phyloP scores from a whole-genome alignment of 192 early-diverging fungal genomes.

The Backusella tuberculispora region DNA sequence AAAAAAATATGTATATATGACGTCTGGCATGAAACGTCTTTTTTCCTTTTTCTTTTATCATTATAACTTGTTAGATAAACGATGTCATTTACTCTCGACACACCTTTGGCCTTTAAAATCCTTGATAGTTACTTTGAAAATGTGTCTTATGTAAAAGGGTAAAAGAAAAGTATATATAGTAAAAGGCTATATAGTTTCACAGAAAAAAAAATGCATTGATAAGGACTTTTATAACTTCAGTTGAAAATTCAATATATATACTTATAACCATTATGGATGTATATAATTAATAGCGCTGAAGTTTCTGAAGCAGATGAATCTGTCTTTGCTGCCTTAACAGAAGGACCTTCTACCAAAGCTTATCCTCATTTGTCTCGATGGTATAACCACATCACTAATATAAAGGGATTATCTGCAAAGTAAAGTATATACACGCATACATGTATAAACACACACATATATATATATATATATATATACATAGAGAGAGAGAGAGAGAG shows the following conservation, averaged over 20 bases:
- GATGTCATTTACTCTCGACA: not conserved
- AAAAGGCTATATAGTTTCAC: not conserved
- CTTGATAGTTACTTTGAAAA: not conserved
- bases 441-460: too few relatives aligned
- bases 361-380: constrained; percentile 93
- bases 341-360: constrained; percentile 69
- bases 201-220: not conserved
- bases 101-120: not conserved
- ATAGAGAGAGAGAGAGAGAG: too few relatives aligned
- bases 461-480: too few relatives aligned
- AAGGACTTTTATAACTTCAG: not conserved
- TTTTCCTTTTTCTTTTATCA: not conserved
- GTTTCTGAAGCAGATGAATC: constrained; percentile 85
- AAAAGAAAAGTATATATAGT: not conserved
- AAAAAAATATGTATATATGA: too few relatives aligned
- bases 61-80: not conserved
- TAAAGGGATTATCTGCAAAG: constrained; percentile 55
- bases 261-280: too few relatives aligned
- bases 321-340: constrained; percentile 79
- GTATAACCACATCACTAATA: constrained; percentile 88
- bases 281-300: constrained; percentile 53
- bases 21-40: not conserved
- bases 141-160: not conserved
- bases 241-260: too few relatives aligned
- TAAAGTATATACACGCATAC: constrained; percentile 31